phyloP scores from a whole-genome alignment of 1,284 basidiomycete genomes.

The Hortiboletus rubellus region DNA sequence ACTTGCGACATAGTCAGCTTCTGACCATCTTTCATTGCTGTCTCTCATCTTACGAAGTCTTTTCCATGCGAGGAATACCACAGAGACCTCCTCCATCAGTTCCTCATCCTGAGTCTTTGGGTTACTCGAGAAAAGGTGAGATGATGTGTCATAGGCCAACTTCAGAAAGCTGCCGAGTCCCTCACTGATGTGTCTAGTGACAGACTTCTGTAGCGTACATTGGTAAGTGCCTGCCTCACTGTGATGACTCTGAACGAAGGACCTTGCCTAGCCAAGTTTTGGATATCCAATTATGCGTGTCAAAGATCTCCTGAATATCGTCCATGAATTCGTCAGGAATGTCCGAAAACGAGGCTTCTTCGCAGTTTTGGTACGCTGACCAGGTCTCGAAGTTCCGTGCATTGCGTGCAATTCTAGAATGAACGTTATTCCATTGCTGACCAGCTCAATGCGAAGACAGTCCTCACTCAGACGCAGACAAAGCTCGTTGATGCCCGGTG shows the following conservation, averaged over 20 bases:
- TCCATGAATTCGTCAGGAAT: slow-evolving; percentile 35
- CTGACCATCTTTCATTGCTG: slow-evolving; percentile 49
- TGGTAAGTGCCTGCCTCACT: background rate
- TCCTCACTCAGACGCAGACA: slow-evolving; percentile 35
- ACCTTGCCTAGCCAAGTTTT: slow-evolving; percentile 38
- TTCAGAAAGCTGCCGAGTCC: slow-evolving; percentile 43
- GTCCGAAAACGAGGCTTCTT: slow-evolving; percentile 40
- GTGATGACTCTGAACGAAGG: background rate
- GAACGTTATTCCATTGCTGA: background rate
- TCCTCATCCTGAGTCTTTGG: slow-evolving; percentile 23
- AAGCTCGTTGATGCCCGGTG: slow-evolving; percentile 29
- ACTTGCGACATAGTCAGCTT: slow-evolving; percentile 55
- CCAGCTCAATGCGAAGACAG: background rate
- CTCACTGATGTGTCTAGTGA: slow-evolving; percentile 22
- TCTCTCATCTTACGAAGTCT: slow-evolving; percentile 44
- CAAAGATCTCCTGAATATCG: slow-evolving; percentile 38
- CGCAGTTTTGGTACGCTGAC: slow-evolving; percentile 41
- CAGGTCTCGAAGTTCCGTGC: slow-evolving; percentile 43
- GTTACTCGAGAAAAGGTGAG: slow-evolving; percentile 43
- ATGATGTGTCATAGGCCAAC: slow-evolving; percentile 37
- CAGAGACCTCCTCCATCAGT: slow-evolving; percentile 41
- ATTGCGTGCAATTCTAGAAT: slow-evolving; percentile 42
- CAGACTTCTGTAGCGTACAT: slow-evolving; percentile 5
- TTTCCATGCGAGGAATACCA: slow-evolving; percentile 47
- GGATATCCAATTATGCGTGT: slow-evolving; percentile 33